Evolutionary conservation across 1,139 yeast genomes (phyloP).

Genomic region (Suhomyces terraborum): DNA sequence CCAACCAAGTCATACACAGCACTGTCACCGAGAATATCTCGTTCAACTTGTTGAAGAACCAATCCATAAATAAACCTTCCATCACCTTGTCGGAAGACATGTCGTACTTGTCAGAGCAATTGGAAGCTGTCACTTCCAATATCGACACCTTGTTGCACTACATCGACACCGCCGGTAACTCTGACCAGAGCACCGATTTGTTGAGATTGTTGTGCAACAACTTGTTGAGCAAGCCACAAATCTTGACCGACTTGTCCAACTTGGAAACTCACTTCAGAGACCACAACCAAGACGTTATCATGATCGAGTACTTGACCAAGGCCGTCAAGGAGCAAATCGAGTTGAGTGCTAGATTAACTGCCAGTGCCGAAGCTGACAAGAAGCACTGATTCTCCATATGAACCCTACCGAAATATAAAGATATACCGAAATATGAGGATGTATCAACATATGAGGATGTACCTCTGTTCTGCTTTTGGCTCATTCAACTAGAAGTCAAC

Average conservation of each 20-base stretch:
- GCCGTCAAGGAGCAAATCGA: slow-evolving; percentile 86
- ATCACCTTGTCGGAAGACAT: slow-evolving; percentile 28
- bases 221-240: slow-evolving; percentile 60
- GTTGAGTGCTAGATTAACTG: slow-evolving; percentile 73
- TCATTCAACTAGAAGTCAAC: background rate
- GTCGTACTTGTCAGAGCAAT: slow-evolving; percentile 53
- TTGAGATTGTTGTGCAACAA: slow-evolving; percentile 70
- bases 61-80: slow-evolving; percentile 21
- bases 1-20: slow-evolving; percentile 62
- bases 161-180: slow-evolving; percentile 44
- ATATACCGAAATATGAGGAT: background rate
- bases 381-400: slow-evolving; percentile 12
- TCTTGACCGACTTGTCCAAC: slow-evolving; percentile 56
- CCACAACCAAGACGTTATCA: slow-evolving; percentile 79
- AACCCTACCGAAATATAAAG: background rate
- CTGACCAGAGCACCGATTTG: slow-evolving; percentile 53
- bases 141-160: slow-evolving; percentile 58
- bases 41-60: slow-evolving; percentile 40
- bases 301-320: slow-evolving; percentile 81
- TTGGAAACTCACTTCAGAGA: slow-evolving; percentile 66
- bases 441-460: background rate
- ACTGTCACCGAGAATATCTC: slow-evolving; percentile 62
- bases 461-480: background rate
- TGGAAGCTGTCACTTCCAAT: slow-evolving; percentile 52
- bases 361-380: slow-evolving; percentile 29